Conservation (phyloP, 2,329 filamentous ascomycete genomes). For the Capronia americana region DNA sequence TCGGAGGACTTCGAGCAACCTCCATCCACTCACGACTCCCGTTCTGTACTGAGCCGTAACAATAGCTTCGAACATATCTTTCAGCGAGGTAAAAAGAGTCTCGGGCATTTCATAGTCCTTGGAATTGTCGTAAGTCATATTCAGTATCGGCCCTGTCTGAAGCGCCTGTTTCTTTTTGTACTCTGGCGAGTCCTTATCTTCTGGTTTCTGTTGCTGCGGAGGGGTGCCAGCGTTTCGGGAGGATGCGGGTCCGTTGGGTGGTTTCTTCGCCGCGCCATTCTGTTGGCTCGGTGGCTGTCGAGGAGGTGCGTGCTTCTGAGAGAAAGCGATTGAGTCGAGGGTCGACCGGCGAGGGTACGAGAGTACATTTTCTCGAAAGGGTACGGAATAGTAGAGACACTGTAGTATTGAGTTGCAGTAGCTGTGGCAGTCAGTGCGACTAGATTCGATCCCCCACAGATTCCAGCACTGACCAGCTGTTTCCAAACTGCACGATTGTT, state of each 20-base stretch:
- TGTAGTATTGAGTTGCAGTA: conserved; percentile 99
- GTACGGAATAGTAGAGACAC: conserved; percentile 92
- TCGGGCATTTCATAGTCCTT: conserved; percentile 89
- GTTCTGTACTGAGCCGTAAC: conserved; percentile 81
- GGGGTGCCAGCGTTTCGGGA: conserved; percentile 44
- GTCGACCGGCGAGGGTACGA: conserved; percentile 81
- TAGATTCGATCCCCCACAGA: conserved; percentile 26
- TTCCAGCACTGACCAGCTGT: conserved; percentile 77
- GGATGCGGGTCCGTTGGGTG: conserved; percentile 41
- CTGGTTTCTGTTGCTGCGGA: conserved; percentile 68
- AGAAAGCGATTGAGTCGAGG: conserved; percentile 70
- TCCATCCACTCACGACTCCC: conserved; percentile 88
- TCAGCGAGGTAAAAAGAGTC: conserved; percentile 89
- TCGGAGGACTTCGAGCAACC: conserved; percentile 92
- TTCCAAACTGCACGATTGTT: conserved; percentile 74
- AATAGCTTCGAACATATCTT: conserved; percentile 93
- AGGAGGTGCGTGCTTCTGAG: conserved; percentile 66
- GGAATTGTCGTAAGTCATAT: conserved; percentile 81
- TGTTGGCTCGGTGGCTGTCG: conserved; percentile 56
- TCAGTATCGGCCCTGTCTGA: conserved; percentile 82
- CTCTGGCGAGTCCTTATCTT: conserved; percentile 95
- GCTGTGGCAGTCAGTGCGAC: conserved; percentile 59
- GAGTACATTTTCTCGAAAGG: conserved; percentile 92
- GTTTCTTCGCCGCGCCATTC: conserved; percentile 56
- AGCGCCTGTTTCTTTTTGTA: conserved; percentile 98